Evolutionary conservation across 164 flowering plant species (phyloP), one percentile per base, ranked within the genome.

Genomic region (Magnolia changhungtana): DNA sequence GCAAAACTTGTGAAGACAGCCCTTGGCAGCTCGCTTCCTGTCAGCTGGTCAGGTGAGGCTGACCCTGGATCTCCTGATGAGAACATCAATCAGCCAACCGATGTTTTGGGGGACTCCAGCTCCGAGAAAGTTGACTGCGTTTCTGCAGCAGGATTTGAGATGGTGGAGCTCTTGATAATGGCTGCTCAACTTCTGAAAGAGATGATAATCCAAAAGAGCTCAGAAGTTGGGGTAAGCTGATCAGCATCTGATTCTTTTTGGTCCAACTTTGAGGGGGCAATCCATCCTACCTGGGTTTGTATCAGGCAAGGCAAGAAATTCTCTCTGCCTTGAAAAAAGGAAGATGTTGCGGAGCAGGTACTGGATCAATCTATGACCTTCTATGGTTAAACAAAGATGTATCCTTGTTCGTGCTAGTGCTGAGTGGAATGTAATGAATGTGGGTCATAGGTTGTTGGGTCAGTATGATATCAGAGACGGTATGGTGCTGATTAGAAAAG

Each of bases 71-170:
- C 84, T 51, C 14, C 20, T 19, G 78, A 66, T 63, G 86, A 78
- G 66, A 50, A 72, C 61, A 27, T 16, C 23, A 71, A 63, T 61
- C 85, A 76, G 63, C 37, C 80, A 9, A 52, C 29, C 6, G 79
- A 75, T 74, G 55, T 52, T 24, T 21, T 18, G 63, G 84, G 71
- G 52, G 86, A 80, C 37, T 65, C 83, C 21, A 78, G 74, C 63
- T 23, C 24, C 24, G 90, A 84, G 73, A 92, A 88, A 81, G 74
- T 86, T 16, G 98, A 93, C 77, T 67, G 82, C 45, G 94, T 96
- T 67, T 88, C 94, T 77, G 93, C 96, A 71, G 97, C 95, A 50
- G 99, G 98, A 67, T 81, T 92, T 77, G 99, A 96, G 86, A 94
- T 96, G 98, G 96, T 92, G 81, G 98, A 96, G 81, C 96, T 93